Evolutionary conservation across 345 rosid species (phyloP).

Genomic region (Eucalyptus curtisii): DNA sequence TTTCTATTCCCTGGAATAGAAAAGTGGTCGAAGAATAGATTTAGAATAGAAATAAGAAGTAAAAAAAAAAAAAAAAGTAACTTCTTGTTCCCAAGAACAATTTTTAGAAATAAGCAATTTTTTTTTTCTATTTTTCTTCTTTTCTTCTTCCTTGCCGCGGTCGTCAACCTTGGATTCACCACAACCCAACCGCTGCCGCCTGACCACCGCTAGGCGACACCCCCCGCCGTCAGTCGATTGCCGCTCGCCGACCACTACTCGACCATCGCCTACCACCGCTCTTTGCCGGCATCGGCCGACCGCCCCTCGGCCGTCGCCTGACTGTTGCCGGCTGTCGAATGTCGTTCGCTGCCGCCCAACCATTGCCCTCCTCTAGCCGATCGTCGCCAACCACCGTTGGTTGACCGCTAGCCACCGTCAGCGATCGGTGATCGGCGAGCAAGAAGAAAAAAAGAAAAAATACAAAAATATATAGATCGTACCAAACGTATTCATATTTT

Average conservation of each 20-base stretch:
- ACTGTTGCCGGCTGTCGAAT: fast-evolving
- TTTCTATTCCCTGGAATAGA: too few species aligned
- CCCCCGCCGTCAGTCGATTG: fast-evolving
- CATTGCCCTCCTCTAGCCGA: fast-evolving
- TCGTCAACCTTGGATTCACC: too few species aligned
- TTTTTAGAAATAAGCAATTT: too few species aligned
- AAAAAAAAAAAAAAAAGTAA: too few species aligned
- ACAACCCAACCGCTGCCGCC: too few species aligned
- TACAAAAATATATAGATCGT: too few species aligned
- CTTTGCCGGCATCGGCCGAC: fast-evolving
- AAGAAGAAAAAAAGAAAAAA: too few species aligned
- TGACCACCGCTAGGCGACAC: too few species aligned
- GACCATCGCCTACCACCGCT: fast-evolving
- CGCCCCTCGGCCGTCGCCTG: fast-evolving
- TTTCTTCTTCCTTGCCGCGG: fast-evolving
- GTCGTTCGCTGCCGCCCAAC: fast-evolving
- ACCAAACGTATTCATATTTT: fast-evolving
- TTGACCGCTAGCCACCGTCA: fast-evolving
- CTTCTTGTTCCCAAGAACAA: fast-evolving
- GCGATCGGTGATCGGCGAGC: fast-evolving
- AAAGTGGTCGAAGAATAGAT: too few species aligned
- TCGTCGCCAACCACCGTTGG: fast-evolving
- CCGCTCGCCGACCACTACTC: fast-evolving
- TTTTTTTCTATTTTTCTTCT: too few species aligned
- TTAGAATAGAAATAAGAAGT: too few species aligned